Conservation (phyloP, 2,329 filamentous ascomycete genomes). For the Camptophora hylomeconis region DNA sequence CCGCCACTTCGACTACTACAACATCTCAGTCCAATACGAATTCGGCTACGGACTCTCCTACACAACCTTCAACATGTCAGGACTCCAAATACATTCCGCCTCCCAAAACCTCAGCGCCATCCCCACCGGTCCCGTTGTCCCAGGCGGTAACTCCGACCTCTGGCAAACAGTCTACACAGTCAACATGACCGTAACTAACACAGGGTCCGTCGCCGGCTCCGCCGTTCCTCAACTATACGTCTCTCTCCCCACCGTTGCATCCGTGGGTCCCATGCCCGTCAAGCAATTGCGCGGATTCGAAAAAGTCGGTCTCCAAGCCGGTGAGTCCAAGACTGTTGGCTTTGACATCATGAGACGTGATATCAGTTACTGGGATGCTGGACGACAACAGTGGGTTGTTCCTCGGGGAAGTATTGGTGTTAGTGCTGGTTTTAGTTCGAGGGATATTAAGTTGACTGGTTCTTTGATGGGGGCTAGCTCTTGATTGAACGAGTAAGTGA, state of each 20-base stretch:
- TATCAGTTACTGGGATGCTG: slow-evolving; percentile 51
- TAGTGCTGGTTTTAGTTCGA: slow-evolving; percentile 12
- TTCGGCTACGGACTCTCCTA: slow-evolving; percentile 74
- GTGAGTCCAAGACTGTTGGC: slow-evolving; percentile 33
- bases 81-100: slow-evolving; percentile 46
- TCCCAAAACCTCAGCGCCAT: slow-evolving; percentile 38
- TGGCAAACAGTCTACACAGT: slow-evolving; percentile 44
- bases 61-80: slow-evolving; percentile 62
- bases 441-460: no score
- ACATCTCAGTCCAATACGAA: slow-evolving; percentile 48
- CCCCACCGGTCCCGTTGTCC: slow-evolving; percentile 46
- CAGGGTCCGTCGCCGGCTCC: slow-evolving; percentile 49
- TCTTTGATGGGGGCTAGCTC: no score
- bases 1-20: slow-evolving; percentile 55
- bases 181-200: slow-evolving; percentile 60
- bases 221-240: slow-evolving; percentile 56
- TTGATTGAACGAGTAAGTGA: no score
- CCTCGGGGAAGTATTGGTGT: slow-evolving; percentile 7
- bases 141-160: slow-evolving; percentile 43
- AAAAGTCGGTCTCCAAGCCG: slow-evolving; percentile 40
- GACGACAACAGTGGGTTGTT: slow-evolving; percentile 44
- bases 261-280: slow-evolving; percentile 37
- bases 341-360: slow-evolving; percentile 47
- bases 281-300: slow-evolving; percentile 50
- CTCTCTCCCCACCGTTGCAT: slow-evolving; percentile 6